Percentiles rank a stretch among this genome's conserved stretches.
Conservation (phyloP, 1,139 yeast genomes). For the Saccharomycopsis crataegensis region DNA sequence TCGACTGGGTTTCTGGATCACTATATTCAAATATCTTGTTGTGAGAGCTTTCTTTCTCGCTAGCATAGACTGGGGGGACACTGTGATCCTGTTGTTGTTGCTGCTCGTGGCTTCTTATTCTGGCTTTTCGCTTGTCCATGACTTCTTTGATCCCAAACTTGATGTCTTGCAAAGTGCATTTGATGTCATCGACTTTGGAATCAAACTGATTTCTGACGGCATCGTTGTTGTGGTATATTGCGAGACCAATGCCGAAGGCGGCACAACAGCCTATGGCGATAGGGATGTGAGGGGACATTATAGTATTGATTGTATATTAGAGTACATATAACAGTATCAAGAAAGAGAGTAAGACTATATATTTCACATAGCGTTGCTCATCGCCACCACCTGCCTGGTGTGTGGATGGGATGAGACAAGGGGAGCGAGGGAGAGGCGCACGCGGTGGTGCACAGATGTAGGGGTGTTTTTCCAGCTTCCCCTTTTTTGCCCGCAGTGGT, state of each 20-base stretch:
- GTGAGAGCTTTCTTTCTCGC: too few species aligned
- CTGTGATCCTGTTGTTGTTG: too few species aligned
- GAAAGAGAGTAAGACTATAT: too few species aligned
- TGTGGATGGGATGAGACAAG: too few species aligned
- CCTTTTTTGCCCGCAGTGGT: too few species aligned
- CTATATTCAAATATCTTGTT: not conserved
- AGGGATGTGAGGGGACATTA: constrained; percentile 14
- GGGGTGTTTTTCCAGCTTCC: too few species aligned
- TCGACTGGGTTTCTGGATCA: not conserved
- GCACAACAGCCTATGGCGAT: constrained; percentile 7
- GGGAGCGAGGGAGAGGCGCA: too few species aligned
- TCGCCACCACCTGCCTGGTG: too few species aligned
- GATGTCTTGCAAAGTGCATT: not conserved
- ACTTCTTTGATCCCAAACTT: not conserved
- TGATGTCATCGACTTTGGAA: not conserved
- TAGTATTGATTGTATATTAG: too few species aligned
- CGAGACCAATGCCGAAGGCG: constrained; percentile 12
- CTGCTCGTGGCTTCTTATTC: not conserved
- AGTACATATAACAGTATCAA: too few species aligned
- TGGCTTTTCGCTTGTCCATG: not conserved
- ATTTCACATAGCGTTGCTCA: too few species aligned
- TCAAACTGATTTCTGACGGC: constrained; percentile 8
- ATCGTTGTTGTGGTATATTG: constrained; percentile 14
- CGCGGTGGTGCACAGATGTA: too few species aligned
- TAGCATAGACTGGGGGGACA: not conserved